Conservation (phyloP, 345 rosid species). For the Aquilaria malaccensis region DNA sequence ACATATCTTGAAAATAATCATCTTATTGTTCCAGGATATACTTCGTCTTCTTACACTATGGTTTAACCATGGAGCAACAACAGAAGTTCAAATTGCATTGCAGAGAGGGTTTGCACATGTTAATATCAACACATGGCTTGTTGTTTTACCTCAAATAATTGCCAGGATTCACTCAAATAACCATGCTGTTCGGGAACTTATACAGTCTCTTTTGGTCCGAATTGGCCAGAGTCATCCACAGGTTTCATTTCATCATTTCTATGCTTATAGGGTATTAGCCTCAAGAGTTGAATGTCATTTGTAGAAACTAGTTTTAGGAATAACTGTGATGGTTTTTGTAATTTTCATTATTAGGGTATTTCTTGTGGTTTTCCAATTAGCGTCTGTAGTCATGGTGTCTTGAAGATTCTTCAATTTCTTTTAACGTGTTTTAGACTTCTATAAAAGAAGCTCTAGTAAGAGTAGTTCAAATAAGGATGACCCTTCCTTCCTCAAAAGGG, state of each 20-base stretch:
- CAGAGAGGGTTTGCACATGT: slow-evolving; percentile 79
- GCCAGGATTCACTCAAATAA: slow-evolving; percentile 99
- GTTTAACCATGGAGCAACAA: slow-evolving; percentile 97
- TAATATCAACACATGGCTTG: slow-evolving; percentile 96
- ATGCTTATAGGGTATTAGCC: neutral
- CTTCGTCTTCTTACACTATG: slow-evolving; percentile 96
- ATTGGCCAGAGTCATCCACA: slow-evolving; percentile 97
- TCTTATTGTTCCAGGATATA: slow-evolving; percentile 64
- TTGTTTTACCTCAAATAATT: slow-evolving; percentile 95
- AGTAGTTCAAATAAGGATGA: no score
- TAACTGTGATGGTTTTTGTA: neutral
- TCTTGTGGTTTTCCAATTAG: neutral
- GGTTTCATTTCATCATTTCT: slow-evolving; percentile 39
- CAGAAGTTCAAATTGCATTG: slow-evolving; percentile 85
- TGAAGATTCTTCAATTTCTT: no score
- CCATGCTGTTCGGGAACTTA: slow-evolving; percentile 86
- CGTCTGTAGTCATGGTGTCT: no score
- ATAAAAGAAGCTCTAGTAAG: no score
- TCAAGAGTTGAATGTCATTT: no score
- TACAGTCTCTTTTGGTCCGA: slow-evolving; percentile 90
- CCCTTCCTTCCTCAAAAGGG: no score
- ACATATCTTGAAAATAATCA: no score
- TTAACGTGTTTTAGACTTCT: no score
- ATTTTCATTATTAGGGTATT: neutral
- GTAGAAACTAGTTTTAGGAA: no score